phyloP scores from a whole-genome alignment of 352 stramenopile species.

The Peronosclerospora sorghi region DNA sequence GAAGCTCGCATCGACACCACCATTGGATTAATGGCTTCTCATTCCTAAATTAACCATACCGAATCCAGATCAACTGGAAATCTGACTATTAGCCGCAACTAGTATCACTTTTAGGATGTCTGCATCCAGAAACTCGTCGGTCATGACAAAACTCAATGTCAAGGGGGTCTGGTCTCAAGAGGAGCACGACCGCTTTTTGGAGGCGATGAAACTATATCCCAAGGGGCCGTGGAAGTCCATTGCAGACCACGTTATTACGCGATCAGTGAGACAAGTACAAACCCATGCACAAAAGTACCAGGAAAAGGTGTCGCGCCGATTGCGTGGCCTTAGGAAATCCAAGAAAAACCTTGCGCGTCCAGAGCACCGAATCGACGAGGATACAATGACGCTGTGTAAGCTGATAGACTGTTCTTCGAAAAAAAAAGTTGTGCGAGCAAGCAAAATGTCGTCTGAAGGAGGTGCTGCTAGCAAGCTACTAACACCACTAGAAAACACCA shows the following conservation, averaged over 20 bases:
- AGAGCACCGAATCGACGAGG: slow-evolving; percentile 47
- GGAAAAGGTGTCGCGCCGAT: slow-evolving; percentile 42
- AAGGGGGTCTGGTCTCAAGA: slow-evolving; percentile 33
- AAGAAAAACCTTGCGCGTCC: slow-evolving; percentile 58
- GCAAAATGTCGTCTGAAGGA: slow-evolving; percentile 10
- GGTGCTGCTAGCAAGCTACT: slow-evolving; percentile 10
- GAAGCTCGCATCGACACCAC: too few relatives aligned
- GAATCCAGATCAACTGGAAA: too few relatives aligned
- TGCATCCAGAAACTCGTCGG: not conserved
- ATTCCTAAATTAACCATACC: too few relatives aligned
- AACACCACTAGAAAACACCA: slow-evolving; percentile 20
- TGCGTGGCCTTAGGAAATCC: slow-evolving; percentile 51
- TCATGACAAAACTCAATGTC: not conserved
- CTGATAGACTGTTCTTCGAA: slow-evolving; percentile 35
- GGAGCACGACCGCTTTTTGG: slow-evolving; percentile 58
- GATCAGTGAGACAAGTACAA: slow-evolving; percentile 65
- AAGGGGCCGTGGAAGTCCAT: slow-evolving; percentile 63
- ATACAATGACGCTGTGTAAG: slow-evolving; percentile 50
- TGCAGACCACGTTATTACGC: slow-evolving; percentile 49
- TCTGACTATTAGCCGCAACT: too few relatives aligned
- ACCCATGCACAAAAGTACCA: slow-evolving; percentile 70
- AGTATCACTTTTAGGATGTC: not conserved
- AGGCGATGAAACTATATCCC: slow-evolving; percentile 60
- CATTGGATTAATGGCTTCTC: too few relatives aligned
- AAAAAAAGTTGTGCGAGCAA: slow-evolving; percentile 25